These are phyloP conservation scores for Prinsepia uniflora DNA, from an alignment of 306 rosid genomes.

Conservation along the genomic window DNA sequence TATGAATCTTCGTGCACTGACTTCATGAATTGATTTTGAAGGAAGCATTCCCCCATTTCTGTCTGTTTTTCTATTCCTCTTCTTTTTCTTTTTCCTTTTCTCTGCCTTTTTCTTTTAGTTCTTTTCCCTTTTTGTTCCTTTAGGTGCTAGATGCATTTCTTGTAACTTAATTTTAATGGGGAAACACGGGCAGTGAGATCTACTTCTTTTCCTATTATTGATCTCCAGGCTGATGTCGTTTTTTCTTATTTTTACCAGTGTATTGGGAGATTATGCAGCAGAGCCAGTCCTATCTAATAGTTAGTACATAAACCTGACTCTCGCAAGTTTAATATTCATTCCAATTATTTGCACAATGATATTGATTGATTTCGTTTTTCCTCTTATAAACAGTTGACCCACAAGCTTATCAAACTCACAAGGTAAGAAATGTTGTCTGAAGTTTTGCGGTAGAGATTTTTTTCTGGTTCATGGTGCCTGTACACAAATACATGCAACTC, in stretches of 20 bases:
- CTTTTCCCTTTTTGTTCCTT: too few relatives aligned
- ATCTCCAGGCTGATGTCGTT: slow-evolving; percentile 14
- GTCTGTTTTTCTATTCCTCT: too few relatives aligned
- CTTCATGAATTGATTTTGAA: too few relatives aligned
- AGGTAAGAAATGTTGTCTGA: slow-evolving; percentile 45
- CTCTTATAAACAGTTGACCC: slow-evolving; percentile 53
- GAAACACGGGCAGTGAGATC: too few relatives aligned
- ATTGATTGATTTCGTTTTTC: slow-evolving; percentile 16
- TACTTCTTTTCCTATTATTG: background rate
- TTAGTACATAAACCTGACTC: slow-evolving; percentile 36
- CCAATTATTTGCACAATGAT: slow-evolving; percentile 13
- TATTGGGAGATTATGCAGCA: slow-evolving; percentile 46
- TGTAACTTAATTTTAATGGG: too few relatives aligned
- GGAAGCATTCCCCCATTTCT: too few relatives aligned
- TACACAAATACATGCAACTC: background rate
- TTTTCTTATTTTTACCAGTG: slow-evolving; percentile 48
- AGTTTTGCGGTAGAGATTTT: background rate
- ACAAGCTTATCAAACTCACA: slow-evolving; percentile 70
- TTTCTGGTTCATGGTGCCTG: background rate
- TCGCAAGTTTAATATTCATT: slow-evolving; percentile 26
- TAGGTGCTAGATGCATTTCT: too few relatives aligned
- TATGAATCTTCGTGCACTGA: too few relatives aligned
- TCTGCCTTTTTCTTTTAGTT: too few relatives aligned
- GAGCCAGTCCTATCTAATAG: slow-evolving; percentile 75
- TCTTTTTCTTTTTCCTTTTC: too few relatives aligned